Base-by-base conservation (phyloP, 2,329 filamentous ascomycete genomes). In the Phialophora tarda region DNA sequence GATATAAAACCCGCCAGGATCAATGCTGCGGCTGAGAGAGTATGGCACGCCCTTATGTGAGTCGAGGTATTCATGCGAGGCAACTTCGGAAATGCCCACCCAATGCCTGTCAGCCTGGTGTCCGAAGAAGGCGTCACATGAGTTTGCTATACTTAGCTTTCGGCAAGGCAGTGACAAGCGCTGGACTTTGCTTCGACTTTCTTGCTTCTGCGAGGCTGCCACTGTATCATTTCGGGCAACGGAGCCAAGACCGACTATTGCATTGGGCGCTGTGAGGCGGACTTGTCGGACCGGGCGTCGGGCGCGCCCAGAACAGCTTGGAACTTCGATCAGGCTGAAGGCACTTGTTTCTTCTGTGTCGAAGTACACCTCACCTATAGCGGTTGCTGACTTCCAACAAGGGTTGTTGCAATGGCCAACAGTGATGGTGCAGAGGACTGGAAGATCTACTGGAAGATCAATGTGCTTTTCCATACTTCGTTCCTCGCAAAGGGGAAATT, bases 371-470 rank as follows among this genome's bases (percentile, higher is more conserved):
- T 26, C 48, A 10, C 48, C 21, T 23, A 23, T 6, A 51, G 24
- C 48, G 48, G 21, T 51, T 23, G 7, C 23, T 26, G 48, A 28
- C 3, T 51, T 4, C 7, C 48, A 17, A 51, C 21, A 24, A 10
- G 44, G n/a, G 11, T 21, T 14, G 23, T 50, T 23, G 48, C 48
- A 14, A 51, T 51, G 48, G 48, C 21, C 11, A 21, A 26, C 48
- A 51, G 14, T 14, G 48, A 26, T 11, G 10, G 14, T 17, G 8
- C 24, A 11, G 48, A 28, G 8, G 48, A 51, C 24, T 51, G 48
- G 48, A 51, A 51, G 48, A 26, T 51, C 48, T 51, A 51, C 48
- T 51, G 48, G 48, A 51, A 51, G 48, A 51, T 51, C 48, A 51
- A 51, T 51, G n/a, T 51, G 14, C 48, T 51, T 23, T 51, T 51